Evolutionary conservation across 2,329 filamentous ascomycete species (phyloP), one percentile per base, ranked within the genome.

Genomic region (Ophiosphaerella korrae): DNA sequence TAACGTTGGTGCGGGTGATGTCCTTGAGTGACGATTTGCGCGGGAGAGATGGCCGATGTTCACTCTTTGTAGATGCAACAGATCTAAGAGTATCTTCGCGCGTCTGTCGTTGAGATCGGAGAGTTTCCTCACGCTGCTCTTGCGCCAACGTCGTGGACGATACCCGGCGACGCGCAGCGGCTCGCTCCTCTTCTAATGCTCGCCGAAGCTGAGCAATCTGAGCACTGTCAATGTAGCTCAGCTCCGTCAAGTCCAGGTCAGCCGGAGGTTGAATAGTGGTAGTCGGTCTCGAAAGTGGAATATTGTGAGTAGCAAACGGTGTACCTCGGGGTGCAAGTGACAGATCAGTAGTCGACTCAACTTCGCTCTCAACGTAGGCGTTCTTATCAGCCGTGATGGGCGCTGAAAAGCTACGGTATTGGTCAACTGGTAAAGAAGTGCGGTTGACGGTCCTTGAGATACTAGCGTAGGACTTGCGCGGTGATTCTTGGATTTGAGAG

Each of bases 1-100:
- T 68, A 7, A 41, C 48, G 24, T 55, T 67, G 18, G 68, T 71
- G 31, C 67, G 64, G 8, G 77, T 81, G 5, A 75, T 58, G 45
- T 83, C 80, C 52, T 80, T 83, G 57, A 84, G 64, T 0, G 82
- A 84, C 1, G 82, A 83, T 59, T 83, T 84, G 44, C 80, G 80
- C n/a, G 78, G 77, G 14, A 74, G 50, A 12, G 69, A 69, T 24
- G 73, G 67, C 56, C 70, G 76, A 21, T 71, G 66, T 43, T 67
- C 68, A 58, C 73, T 75, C 57, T 72, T 71, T 62, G 52, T 74
- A 60, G 57, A 75, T 63, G 42, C 69, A 38, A 62, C 71, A 58
- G 72, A 74, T 16, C 66, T 64, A 7, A 68, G 50, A 1, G 77
- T 79, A 14, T 78, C 73, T 39, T 77, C 75, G 2, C 70, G 68